Conservation (phyloP, 176 grass and related monocot species). For the Carex scoparia region DNA sequence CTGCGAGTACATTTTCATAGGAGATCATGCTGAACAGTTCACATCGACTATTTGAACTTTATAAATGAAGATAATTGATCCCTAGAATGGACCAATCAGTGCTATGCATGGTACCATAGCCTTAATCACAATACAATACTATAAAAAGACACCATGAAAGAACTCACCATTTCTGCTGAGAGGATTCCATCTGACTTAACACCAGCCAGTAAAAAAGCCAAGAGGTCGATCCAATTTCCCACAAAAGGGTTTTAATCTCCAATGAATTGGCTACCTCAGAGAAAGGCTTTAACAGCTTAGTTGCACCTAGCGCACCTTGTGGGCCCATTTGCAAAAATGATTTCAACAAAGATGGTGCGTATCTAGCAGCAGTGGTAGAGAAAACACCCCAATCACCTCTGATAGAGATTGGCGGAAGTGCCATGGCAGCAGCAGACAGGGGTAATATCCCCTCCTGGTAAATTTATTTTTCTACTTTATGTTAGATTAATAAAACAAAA, state of each 20-base stretch:
- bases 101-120: no score
- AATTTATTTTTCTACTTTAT: conserved; percentile 1
- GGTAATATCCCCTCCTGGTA: conserved; percentile 78
- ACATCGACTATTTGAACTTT: no score
- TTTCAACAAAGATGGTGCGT: conserved; percentile 79
- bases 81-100: no score
- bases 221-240: conserved; percentile 83
- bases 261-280: conserved; percentile 79
- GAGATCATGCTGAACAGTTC: no score
- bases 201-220: conserved; percentile 94
- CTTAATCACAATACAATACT: neutral
- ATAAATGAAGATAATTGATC: no score
- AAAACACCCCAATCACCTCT: conserved; percentile 71
- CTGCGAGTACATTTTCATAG: no score
- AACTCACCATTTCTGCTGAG: conserved; percentile 89
- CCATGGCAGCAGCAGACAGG: conserved; percentile 86
- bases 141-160: conserved; percentile 24
- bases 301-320: conserved; percentile 67
- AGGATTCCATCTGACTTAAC: conserved; percentile 88
- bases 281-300: conserved; percentile 83
- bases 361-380: conserved; percentile 71
- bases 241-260: conserved; percentile 71
- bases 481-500: neutral
- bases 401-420: conserved; percentile 91
- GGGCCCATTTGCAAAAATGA: conserved; percentile 95